Base-by-base conservation (phyloP, 805 yeast genomes). In the Ogataea methylovora region DNA sequence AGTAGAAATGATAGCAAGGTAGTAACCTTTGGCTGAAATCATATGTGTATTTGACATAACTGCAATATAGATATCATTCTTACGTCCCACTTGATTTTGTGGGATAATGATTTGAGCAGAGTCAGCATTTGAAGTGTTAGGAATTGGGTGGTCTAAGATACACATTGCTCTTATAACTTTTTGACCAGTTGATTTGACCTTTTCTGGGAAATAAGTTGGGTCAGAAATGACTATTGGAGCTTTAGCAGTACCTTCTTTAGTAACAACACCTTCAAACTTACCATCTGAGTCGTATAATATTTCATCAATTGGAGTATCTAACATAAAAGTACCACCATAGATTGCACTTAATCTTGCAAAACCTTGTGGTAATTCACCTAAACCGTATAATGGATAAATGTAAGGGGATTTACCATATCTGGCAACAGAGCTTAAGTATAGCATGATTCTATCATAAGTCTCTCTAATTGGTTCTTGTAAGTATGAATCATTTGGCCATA, bases 341-440 rank as follows among this genome's bases (percentile, higher is more conserved):
- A 92, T 90, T 18, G 98, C 98, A 34, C 94, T 80, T 41, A 92
- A 74, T 57, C 98, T 75, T 9, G 97, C 97, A 66, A 92, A 92
- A 8, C 97, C 98, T 64, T 92, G 98, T n/a, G 98, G 98, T 40
- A 92, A 70, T 61, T 92, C 98, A 34, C 98, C 98, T 38, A 92
- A 71, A 7, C 98, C 98, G 54, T 92, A 92, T 51, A 90, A 67
- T 31, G 98, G 98, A 56, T 92, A 92, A 41, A 92, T 73, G 58
- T 92, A 92, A 10, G 98, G 98, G 7, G 95, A 84, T 61, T 88
- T 88, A 38, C 98, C 97, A 60, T 84, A 92, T 50, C 92, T 78
- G 20, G 95, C 92, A 40, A 92, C 94, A 11, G 95, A 84, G 48
- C 84, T 85, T 31, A 85, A 80, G 52, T 92, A 92, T 40, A 92